These are phyloP conservation scores for Aureobasidium zeae DNA, from an alignment of 2,329 filamentous ascomycete genomes.

Conservation along the genomic window DNA sequence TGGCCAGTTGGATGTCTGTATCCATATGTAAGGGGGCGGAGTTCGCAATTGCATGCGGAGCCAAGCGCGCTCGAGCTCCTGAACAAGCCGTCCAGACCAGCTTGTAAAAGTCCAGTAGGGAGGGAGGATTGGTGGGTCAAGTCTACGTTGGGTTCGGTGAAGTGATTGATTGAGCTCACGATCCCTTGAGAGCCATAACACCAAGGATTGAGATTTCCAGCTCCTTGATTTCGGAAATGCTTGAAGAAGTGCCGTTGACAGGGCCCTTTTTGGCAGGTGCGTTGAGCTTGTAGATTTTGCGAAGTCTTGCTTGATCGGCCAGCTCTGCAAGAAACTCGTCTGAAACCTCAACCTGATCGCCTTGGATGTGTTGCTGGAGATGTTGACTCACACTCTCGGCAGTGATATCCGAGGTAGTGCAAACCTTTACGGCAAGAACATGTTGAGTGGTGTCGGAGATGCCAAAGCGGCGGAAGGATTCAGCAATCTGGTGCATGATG, in stretches of 20 bases:
- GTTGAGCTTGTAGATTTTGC: slow-evolving; percentile 81
- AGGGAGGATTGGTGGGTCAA: too few relatives aligned
- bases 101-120: too few relatives aligned
- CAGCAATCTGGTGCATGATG: slow-evolving; percentile 59
- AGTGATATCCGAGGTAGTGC: slow-evolving; percentile 35
- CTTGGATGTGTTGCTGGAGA: slow-evolving; percentile 53
- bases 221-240: slow-evolving; percentile 30
- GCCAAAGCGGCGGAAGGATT: slow-evolving; percentile 83
- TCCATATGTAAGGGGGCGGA: too few relatives aligned
- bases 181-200: slow-evolving; percentile 66
- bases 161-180: slow-evolving; percentile 28
- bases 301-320: slow-evolving; percentile 60
- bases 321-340: slow-evolving; percentile 52
- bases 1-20: too few relatives aligned
- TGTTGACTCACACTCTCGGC: slow-evolving; percentile 49
- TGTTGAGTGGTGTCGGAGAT: slow-evolving; percentile 60
- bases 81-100: too few relatives aligned
- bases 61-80: too few relatives aligned
- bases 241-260: slow-evolving; percentile 19
- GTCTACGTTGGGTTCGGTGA: too few relatives aligned
- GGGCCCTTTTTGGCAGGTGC: slow-evolving; percentile 38
- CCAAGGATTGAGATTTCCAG: slow-evolving; percentile 63
- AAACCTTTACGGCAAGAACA: slow-evolving; percentile 75
- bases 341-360: slow-evolving; percentile 48
- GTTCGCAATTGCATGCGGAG: too few relatives aligned